phyloP scores from a whole-genome alignment of 208 protist genomes.

The Leishmania turanica region DNA sequence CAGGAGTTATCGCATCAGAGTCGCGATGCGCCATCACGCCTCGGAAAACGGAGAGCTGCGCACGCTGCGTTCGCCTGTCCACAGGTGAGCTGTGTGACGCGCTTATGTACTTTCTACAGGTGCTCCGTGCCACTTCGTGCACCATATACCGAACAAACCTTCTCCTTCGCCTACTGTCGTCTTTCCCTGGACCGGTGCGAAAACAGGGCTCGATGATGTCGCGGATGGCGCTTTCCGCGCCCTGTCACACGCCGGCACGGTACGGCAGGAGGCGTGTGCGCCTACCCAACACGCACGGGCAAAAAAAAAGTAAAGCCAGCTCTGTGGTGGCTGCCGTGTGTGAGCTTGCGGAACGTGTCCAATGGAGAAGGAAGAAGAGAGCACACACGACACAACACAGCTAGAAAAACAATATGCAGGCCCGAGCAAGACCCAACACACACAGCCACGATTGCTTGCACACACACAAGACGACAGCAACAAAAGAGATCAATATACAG shows the following conservation, averaged over 20 bases:
- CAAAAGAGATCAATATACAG: not conserved
- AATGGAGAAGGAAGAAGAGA: not conserved
- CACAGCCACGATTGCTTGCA: not conserved
- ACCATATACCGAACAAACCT: not conserved
- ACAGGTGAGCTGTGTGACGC: too few species aligned
- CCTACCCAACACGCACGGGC: not conserved
- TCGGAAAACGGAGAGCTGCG: not conserved
- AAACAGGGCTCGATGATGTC: not conserved
- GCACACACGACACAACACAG: not conserved
- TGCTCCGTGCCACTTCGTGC: not conserved
- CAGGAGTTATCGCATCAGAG: not conserved
- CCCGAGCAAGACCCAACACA: not conserved
- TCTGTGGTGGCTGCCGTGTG: not conserved
- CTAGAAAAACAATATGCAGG: not conserved
- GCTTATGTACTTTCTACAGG: not conserved
- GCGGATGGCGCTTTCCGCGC: not conserved
- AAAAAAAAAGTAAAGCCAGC: not conserved
- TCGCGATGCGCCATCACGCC: not conserved
- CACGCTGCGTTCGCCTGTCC: not conserved
- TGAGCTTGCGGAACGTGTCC: not conserved
- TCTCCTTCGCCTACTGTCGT: not conserved
- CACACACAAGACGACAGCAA: not conserved
- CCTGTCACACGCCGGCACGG: not conserved
- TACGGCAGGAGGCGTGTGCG: not conserved
- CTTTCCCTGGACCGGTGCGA: not conserved